A percentile compares a stretch with the other conserved stretches of the same genome.
Evolutionary conservation across 2,329 filamentous ascomycete species (phyloP).

Genomic region (Rosellinia necatrix): DNA sequence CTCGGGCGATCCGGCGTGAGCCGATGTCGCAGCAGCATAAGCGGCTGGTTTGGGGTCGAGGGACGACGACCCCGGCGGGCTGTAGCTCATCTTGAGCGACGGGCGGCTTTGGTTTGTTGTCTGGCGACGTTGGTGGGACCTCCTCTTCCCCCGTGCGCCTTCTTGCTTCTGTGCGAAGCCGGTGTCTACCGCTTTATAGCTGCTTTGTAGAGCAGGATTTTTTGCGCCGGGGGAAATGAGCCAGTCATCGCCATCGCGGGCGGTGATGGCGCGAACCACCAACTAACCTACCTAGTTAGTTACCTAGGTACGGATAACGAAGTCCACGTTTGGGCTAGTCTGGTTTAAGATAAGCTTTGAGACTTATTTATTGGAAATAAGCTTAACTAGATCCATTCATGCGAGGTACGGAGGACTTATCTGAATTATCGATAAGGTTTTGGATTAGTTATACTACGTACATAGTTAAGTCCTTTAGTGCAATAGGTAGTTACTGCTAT

Average conservation of each 20-base stretch:
- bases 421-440: no score
- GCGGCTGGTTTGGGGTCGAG: slow-evolving; percentile 10
- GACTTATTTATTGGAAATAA: no score
- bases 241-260: slow-evolving; percentile 21
- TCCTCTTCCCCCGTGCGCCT: neutral
- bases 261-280: slow-evolving; percentile 17
- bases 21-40: slow-evolving; percentile 12
- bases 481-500: no score
- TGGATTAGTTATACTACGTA: no score
- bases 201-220: neutral
- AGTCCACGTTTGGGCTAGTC: no score
- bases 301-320: neutral
- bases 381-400: no score
- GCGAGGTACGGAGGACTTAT: no score
- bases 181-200: neutral
- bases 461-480: no score
- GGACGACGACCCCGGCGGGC: slow-evolving; percentile 6
- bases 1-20: slow-evolving; percentile 16
- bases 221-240: neutral
- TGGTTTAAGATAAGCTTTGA: neutral
- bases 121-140: no score
- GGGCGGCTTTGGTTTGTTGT: no score
- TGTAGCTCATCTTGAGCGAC: slow-evolving; percentile 24
- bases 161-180: no score
- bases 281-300: neutral